These are phyloP conservation scores for Aeschynomene evenia DNA, from an alignment of 306 rosid genomes.

Conservation along the genomic window DNA sequence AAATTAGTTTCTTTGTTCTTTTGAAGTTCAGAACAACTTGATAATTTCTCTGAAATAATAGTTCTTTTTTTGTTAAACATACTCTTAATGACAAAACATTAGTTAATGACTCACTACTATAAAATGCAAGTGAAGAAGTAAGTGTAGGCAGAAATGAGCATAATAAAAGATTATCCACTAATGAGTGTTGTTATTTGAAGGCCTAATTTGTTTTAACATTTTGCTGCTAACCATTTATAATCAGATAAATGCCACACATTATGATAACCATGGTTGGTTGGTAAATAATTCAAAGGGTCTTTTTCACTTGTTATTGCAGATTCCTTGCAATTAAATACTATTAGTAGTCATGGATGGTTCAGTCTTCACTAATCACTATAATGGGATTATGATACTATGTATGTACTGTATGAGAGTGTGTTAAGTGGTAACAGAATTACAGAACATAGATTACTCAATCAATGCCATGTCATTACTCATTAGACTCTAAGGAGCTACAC, in stretches of 20 bases:
- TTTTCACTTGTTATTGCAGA: conserved; percentile 29
- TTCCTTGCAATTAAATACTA: conserved; percentile 21
- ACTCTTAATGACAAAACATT: no score
- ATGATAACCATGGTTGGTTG: conserved; percentile 46
- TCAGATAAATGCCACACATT: conserved; percentile 39
- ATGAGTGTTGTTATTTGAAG: conserved; percentile 22
- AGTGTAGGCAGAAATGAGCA: not conserved
- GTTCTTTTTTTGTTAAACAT: no score
- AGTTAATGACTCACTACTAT: not conserved
- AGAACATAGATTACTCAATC: no score
- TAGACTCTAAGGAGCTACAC: not conserved
- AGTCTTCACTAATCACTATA: conserved; percentile 1
- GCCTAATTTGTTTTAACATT: conserved; percentile 33
- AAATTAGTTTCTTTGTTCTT: no score
- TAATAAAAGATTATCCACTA: conserved; percentile 7
- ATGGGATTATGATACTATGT: not conserved
- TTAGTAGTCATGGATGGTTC: conserved; percentile 26
- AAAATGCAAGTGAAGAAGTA: not conserved
- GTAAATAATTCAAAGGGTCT: not conserved
- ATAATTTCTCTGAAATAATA: no score
- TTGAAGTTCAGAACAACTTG: no score
- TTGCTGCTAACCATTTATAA: conserved; percentile 31
- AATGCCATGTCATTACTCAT: not conserved
- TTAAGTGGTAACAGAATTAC: no score
- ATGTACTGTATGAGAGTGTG: no score